Conservation (phyloP, 2,329 filamentous ascomycete species). For the Orbilia javanica region DNA sequence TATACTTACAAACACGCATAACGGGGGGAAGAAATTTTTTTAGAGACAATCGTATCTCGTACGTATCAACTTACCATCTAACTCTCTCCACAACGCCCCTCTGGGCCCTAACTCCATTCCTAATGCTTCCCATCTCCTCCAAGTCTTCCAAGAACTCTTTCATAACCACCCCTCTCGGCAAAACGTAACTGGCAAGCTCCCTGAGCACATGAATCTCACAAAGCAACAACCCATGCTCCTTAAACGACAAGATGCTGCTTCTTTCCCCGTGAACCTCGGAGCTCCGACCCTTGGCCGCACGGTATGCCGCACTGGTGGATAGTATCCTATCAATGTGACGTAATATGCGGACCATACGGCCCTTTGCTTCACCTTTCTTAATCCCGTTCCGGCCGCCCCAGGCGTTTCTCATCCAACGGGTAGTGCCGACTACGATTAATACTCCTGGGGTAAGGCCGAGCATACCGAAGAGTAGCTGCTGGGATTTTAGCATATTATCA, state of each 20-base stretch:
- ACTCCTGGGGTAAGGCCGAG: constrained; percentile 92
- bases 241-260: constrained; percentile 78
- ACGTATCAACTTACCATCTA: constrained; percentile 78
- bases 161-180: constrained; percentile 78
- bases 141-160: constrained; percentile 91
- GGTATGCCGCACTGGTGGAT: constrained; percentile 65
- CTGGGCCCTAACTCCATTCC: constrained; percentile 81
- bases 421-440: constrained; percentile 81
- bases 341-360: constrained; percentile 80
- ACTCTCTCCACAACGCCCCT: constrained; percentile 83
- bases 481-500: constrained; percentile 91
- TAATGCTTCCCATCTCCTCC: constrained; percentile 83
- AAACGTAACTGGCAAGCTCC: constrained; percentile 74
- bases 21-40: not conserved
- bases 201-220: constrained; percentile 90
- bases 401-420: constrained; percentile 76
- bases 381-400: constrained; percentile 76
- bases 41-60: not conserved
- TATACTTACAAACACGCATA: not conserved
- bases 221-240: constrained; percentile 88
- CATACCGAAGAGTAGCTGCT: constrained; percentile 98
- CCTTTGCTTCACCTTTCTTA: constrained; percentile 74
- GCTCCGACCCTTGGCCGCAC: constrained; percentile 64
- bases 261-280: constrained; percentile 13
- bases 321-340: constrained; percentile 89